phyloP scores from a whole-genome alignment of 2,329 filamentous ascomycete genomes.

The Aspergillus sergii region DNA sequence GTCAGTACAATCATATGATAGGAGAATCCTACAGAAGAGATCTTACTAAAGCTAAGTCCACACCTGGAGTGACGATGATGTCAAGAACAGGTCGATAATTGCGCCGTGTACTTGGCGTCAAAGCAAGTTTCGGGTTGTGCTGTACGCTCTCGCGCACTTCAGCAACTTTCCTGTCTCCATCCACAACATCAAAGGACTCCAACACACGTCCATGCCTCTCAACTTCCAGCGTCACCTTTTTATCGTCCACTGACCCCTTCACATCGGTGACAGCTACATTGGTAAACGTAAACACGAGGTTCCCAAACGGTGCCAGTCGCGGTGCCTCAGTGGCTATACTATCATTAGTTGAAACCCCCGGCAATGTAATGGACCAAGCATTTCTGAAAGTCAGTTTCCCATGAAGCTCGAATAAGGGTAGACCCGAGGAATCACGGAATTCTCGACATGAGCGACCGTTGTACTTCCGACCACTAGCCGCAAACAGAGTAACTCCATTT shows the following conservation, averaged over 20 bases:
- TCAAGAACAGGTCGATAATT: slow-evolving; percentile 13
- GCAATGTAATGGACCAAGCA: slow-evolving; percentile 19
- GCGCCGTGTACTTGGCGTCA: slow-evolving; percentile 10
- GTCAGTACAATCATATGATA: not conserved
- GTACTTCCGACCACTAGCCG: slow-evolving; percentile 29
- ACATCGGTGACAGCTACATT: slow-evolving; percentile 18
- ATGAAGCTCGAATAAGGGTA: slow-evolving; percentile 31
- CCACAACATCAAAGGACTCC: slow-evolving; percentile 23
- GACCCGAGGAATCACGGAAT: slow-evolving; percentile 27
- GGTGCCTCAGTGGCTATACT: slow-evolving; percentile 16
- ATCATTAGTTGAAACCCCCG: slow-evolving; percentile 11
- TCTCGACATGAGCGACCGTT: slow-evolving; percentile 26
- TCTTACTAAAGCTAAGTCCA: slow-evolving; percentile 15
- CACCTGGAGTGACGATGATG: slow-evolving; percentile 9
- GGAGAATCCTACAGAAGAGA: not conserved
- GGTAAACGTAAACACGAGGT: slow-evolving; percentile 19
- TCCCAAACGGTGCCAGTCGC: slow-evolving; percentile 10
- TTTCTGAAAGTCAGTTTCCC: slow-evolving; percentile 11
- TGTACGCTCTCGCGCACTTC: slow-evolving; percentile 25
- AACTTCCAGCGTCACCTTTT: slow-evolving; percentile 13
- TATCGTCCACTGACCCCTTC: slow-evolving; percentile 13
- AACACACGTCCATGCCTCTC: slow-evolving; percentile 19
- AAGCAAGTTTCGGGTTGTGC: slow-evolving; percentile 25
- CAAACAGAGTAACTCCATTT: slow-evolving; percentile 20
- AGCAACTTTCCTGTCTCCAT: slow-evolving; percentile 24